A percentile compares a stretch with the other conserved stretches of the same genome.
These are phyloP conservation scores for Aurantiochytrium sp. DNA, from an alignment of 108 stramenopile species.

Conservation along the genomic window DNA sequence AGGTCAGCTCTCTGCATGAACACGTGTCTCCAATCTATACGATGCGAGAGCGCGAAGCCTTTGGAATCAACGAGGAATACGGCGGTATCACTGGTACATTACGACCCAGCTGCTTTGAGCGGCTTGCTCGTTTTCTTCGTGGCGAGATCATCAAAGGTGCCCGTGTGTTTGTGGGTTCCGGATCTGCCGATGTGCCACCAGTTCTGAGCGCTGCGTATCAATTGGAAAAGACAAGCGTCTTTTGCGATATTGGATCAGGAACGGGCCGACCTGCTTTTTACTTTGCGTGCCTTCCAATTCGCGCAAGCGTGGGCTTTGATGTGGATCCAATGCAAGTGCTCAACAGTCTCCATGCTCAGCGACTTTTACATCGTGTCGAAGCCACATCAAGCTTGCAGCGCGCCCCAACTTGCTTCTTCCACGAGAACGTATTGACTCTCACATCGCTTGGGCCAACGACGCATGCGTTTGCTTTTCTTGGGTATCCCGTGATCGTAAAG, in stretches of 20 bases:
- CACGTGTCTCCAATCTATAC: neutral
- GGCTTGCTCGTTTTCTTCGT: neutral
- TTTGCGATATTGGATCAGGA: neutral
- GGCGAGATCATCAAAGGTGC: neutral
- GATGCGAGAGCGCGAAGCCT: neutral
- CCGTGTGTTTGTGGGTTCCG: neutral
- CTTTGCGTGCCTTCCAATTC: neutral
- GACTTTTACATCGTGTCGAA: neutral
- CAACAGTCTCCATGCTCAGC: neutral
- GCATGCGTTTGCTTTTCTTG: neutral
- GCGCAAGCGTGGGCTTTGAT: conserved; percentile 14
- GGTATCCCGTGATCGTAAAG: neutral
- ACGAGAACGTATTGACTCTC: neutral
- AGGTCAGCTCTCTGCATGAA: neutral
- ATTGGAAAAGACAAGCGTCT: neutral
- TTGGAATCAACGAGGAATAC: neutral
- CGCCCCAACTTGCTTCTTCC: neutral
- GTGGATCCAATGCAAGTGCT: conserved; percentile 14
- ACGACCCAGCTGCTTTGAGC: neutral
- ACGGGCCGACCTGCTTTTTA: neutral
- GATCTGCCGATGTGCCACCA: neutral
- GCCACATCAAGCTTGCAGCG: no score
- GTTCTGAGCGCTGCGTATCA: neutral
- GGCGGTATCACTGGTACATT: neutral
- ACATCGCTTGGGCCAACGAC: neutral